Evolutionary conservation across 352 stramenopile species (phyloP).

Genomic region (Pythium grandisporangium): DNA sequence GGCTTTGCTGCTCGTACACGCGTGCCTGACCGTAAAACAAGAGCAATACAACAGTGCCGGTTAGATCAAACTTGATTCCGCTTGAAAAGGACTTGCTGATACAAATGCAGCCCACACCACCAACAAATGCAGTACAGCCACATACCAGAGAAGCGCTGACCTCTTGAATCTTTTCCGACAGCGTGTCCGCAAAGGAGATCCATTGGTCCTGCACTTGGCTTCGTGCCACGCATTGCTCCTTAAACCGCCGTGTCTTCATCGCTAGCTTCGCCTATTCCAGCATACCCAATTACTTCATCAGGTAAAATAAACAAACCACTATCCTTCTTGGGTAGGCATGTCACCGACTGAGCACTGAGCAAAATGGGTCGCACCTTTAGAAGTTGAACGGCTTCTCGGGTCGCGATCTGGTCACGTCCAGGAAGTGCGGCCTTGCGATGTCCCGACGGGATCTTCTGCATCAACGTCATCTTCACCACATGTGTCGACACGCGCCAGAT

Average conservation of each 20-base stretch:
- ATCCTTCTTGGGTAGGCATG: too few relatives aligned
- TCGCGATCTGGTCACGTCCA: background rate
- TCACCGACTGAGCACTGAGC: too few relatives aligned
- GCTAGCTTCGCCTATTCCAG: constrained; percentile 24
- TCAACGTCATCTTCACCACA: constrained; percentile 19
- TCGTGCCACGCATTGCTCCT: constrained; percentile 23
- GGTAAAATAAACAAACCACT: too few relatives aligned
- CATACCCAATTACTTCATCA: background rate
- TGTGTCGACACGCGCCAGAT: constrained; percentile 41
- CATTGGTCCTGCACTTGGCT: constrained; percentile 33
- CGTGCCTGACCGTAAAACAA: constrained; percentile 28
- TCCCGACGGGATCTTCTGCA: constrained; percentile 7
- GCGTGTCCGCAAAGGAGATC: constrained; percentile 16
- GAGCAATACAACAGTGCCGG: background rate
- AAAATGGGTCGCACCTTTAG: constrained; percentile 10
- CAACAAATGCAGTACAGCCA: background rate
- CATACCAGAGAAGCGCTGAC: constrained; percentile 18
- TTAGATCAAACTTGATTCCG: too few relatives aligned
- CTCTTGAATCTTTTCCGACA: constrained; percentile 30
- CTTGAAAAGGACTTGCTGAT: background rate
- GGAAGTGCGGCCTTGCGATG: constrained; percentile 3
- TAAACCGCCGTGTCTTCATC: constrained; percentile 27
- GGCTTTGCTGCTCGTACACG: constrained; percentile 30
- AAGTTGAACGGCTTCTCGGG: constrained; percentile 9
- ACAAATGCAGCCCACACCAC: background rate